Evolutionary conservation across 352 stramenopile genomes (phyloP).

Genomic region (Pythium rhizo-oryzae): DNA sequence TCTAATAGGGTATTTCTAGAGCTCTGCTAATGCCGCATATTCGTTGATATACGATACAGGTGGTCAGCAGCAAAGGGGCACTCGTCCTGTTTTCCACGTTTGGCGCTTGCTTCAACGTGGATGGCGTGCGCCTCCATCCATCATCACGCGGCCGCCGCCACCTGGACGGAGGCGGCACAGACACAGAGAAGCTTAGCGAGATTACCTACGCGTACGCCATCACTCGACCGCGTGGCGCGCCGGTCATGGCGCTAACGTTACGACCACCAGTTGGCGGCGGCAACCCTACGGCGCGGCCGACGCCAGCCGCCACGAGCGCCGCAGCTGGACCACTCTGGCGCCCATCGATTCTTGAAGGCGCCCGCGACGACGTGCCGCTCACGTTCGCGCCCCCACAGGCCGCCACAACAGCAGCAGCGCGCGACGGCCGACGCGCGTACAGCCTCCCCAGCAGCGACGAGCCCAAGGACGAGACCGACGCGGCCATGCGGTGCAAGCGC

Average conservation of each 20-base stretch:
- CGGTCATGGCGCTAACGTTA: background rate
- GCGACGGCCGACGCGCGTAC: background rate
- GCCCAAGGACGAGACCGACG: background rate
- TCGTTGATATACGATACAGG: too few relatives aligned
- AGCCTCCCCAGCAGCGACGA: background rate
- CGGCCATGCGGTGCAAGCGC: constrained; percentile 6
- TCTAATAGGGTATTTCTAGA: too few relatives aligned
- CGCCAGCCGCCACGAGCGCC: background rate
- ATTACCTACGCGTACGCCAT: too few relatives aligned
- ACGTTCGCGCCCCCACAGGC: background rate
- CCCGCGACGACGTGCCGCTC: background rate
- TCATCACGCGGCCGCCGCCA: too few relatives aligned
- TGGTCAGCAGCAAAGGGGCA: too few relatives aligned
- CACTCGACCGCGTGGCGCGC: too few relatives aligned
- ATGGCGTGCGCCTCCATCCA: too few relatives aligned
- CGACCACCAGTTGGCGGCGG: background rate
- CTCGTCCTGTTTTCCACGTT: too few relatives aligned
- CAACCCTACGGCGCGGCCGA: background rate
- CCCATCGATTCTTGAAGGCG: constrained; percentile 45
- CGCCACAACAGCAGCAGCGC: background rate
- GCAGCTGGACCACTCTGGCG: background rate
- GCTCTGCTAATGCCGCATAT: too few relatives aligned
- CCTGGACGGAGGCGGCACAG: too few relatives aligned
- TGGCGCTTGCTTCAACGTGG: too few relatives aligned
- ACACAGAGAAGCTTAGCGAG: too few relatives aligned